These are phyloP conservation scores for Selaginella moellendorffii DNA, from an alignment of 75 land plant genomes.

Conservation along the genomic window DNA sequence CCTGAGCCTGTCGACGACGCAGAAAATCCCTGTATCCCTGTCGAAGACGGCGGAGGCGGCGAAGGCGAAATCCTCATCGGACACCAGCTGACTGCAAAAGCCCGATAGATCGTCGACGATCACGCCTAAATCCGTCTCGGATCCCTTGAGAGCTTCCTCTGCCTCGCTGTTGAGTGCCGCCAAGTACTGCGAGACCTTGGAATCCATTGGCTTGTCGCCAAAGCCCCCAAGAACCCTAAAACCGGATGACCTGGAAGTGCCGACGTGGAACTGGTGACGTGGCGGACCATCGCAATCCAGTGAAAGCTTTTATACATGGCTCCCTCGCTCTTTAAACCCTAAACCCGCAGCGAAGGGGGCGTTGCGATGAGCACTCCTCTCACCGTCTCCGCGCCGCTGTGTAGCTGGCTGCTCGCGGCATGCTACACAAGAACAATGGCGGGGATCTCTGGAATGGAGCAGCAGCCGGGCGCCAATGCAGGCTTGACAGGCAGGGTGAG, in stretches of 20 bases:
- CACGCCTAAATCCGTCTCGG: constrained; percentile 13
- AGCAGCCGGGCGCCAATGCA: neutral
- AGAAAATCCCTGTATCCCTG: constrained; percentile 22
- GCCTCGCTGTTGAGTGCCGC: constrained; percentile 22
- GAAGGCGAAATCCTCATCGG: constrained; percentile 24
- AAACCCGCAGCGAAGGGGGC: neutral
- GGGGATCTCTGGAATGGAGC: neutral
- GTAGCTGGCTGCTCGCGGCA: neutral
- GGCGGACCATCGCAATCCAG: neutral
- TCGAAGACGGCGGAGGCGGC: constrained; percentile 32
- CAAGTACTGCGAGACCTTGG: constrained; percentile 18
- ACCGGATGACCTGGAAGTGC: no score
- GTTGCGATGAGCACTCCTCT: neutral
- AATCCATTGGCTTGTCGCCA: no score
- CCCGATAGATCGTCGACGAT: constrained; percentile 15
- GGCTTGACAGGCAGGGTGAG: neutral
- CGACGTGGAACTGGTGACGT: neutral
- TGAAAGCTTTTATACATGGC: neutral
- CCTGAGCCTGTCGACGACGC: constrained; percentile 16
- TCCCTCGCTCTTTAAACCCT: neutral
- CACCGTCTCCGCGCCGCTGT: neutral
- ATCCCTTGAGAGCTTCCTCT: constrained; percentile 14
- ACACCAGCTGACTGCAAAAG: constrained; percentile 12
- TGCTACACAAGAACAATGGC: neutral
- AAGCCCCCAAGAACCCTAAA: no score